Base-by-base conservation (phyloP, 2,329 filamentous ascomycete genomes). In the Paraphoma chrysanthemicola region DNA sequence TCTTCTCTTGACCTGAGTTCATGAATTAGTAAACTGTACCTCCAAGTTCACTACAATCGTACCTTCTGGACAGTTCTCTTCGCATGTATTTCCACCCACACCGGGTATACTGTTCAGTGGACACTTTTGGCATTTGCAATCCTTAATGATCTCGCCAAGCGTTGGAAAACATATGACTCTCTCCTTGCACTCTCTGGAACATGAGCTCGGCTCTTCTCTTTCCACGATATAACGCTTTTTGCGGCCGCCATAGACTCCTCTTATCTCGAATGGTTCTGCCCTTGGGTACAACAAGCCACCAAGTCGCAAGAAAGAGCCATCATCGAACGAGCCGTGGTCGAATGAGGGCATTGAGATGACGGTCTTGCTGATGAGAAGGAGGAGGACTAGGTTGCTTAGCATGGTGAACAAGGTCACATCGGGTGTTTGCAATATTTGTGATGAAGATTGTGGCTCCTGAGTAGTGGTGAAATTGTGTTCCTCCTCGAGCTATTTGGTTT, bases 61-160 rank as follows among this genome's bases (percentile, higher is more conserved):
- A 55, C 53, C 48, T 30, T 55, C 29, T 28, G 47, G 46, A 51
- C 46, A 55, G n/a, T 47, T 43, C 6, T 55, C 43, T 18, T 55
- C 38, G 17, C 53, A 55, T 7, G 29, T 16, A 7, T 42, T 42
- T 14, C 53, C 53, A 23, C 18, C 30, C 10, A 46, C n/a, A 12
- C 46, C 41, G 41, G 41, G 53, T 16, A 44, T 28, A 7, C 48
- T 44, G 44, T 48, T 46, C 8, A 36, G 33, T 36, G 48, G 44
- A 18, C 53, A 56, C 44, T 56, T 56, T 29, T 51, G 50, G 38
- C 53, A 56, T 30, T 48, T 56, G 44, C 53, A 52, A 23, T 52
- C 48, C 36, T 48, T 48, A 11, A 47, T 31, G 31, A 56, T 52
- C n/a, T 56, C 43, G 11, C 48, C 53, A 14, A 51, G 17, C 9